Evolutionary conservation across 2,329 filamentous ascomycete species (phyloP).

Genomic region (Microcyclosporella mali): DNA sequence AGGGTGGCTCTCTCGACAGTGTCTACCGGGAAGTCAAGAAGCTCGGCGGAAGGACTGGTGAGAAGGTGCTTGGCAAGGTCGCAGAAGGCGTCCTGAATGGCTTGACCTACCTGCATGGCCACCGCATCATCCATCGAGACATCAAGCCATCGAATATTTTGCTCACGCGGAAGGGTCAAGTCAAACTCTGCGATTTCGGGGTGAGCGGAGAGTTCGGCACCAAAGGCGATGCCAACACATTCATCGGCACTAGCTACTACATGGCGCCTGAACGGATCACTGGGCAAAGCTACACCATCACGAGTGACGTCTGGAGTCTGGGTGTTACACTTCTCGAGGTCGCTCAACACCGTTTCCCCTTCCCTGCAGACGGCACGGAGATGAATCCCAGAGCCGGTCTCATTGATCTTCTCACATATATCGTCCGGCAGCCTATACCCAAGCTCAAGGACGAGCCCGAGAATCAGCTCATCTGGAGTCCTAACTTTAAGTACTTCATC

Average conservation of each 20-base stretch:
- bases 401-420: slow-evolving; percentile 94
- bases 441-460: slow-evolving; percentile 80
- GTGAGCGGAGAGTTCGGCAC: slow-evolving; percentile 97
- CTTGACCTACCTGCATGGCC: slow-evolving; percentile 86
- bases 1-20: slow-evolving; percentile 90
- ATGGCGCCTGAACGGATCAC: slow-evolving; percentile 99
- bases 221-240: slow-evolving; percentile 96
- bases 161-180: slow-evolving; percentile 82
- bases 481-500: slow-evolving; percentile 98
- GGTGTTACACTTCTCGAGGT: slow-evolving; percentile 97
- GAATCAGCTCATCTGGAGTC: slow-evolving; percentile 85
- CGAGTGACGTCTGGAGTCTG: slow-evolving; percentile 95
- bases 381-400: slow-evolving; percentile 88
- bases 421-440: slow-evolving; percentile 90
- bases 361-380: slow-evolving; percentile 92
- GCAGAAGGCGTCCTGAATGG: slow-evolving; percentile 91
- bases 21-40: slow-evolving; percentile 98
- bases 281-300: slow-evolving; percentile 96
- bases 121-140: slow-evolving; percentile 97
- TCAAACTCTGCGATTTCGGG: slow-evolving; percentile 97
- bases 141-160: slow-evolving; percentile 98
- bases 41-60: slow-evolving; percentile 85
- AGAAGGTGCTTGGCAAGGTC: slow-evolving; percentile 95
- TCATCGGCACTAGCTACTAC: slow-evolving; percentile 98
- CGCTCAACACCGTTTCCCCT: slow-evolving; percentile 97